Evolutionary conservation across 257 asterid species (phyloP).

Genomic region (Eucommia ulmoides): DNA sequence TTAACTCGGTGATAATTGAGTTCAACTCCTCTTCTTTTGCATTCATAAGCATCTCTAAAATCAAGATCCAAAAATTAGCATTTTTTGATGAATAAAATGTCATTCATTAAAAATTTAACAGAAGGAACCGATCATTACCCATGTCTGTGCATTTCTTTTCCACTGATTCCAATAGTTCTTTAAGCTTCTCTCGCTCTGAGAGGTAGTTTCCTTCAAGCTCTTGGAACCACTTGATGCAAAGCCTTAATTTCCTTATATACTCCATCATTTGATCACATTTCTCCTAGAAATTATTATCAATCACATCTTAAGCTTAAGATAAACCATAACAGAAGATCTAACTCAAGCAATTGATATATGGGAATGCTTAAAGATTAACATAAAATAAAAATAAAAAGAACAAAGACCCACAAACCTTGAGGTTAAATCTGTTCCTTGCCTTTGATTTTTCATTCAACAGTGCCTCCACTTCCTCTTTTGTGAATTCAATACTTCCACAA

Average conservation of each 20-base stretch:
- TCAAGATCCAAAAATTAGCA: neutral
- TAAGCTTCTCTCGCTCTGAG: conserved; percentile 41
- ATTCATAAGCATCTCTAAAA: conserved; percentile 53
- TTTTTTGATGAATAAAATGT: neutral
- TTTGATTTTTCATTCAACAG: conserved; percentile 62
- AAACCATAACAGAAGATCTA: too few relatives aligned
- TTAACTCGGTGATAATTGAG: conserved; percentile 59
- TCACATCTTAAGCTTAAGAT: too few relatives aligned
- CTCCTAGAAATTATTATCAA: conserved; percentile 34
- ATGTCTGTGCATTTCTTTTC: conserved; percentile 50
- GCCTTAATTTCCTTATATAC: conserved; percentile 58
- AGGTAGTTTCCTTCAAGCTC: conserved; percentile 57
- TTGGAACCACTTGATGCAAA: conserved; percentile 74
- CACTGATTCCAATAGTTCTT: conserved; percentile 46
- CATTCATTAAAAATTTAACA: neutral
- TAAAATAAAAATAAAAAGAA: too few relatives aligned
- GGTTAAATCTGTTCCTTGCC: conserved; percentile 48
- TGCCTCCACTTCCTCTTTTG: conserved; percentile 61
- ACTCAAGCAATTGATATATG: too few relatives aligned
- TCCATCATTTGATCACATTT: conserved; percentile 62
- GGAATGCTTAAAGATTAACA: too few relatives aligned
- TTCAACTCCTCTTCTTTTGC: conserved; percentile 76
- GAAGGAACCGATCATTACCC: conserved; percentile 26
- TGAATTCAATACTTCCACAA: conserved; percentile 40
- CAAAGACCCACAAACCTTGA: conserved; percentile 17